Conservation (phyloP, 495 filamentous ascomycete genomes). For the Aspergillus ellipticus region DNA sequence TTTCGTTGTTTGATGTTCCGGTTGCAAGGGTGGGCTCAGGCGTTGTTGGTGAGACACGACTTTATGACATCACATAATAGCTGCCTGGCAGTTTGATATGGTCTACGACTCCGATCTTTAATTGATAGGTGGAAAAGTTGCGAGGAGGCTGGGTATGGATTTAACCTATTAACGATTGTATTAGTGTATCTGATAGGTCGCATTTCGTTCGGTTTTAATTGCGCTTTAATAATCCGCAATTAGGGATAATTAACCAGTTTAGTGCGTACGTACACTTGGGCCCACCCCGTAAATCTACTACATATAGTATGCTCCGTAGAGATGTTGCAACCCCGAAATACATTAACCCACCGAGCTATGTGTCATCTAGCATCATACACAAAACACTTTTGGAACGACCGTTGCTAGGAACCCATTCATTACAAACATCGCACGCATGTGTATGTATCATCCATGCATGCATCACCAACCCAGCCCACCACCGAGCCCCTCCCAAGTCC, state of each 20-base stretch:
- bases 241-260: not conserved
- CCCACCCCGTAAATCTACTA: not conserved
- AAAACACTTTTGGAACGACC: not conserved
- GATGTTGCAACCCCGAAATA: not conserved
- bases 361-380: not conserved
- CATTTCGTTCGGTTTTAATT: not conserved
- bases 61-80: slow-evolving; percentile 4
- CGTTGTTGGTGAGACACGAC: slow-evolving; percentile 1
- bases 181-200: not conserved
- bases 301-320: not conserved
- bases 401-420: not conserved
- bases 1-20: not conserved
- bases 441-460: too few relatives aligned
- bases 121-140: not conserved
- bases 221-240: too few relatives aligned
- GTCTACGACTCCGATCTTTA: not conserved
- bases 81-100: not conserved
- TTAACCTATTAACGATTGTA: not conserved
- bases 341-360: not conserved
- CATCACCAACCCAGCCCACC: too few relatives aligned
- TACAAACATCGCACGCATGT: too few relatives aligned
- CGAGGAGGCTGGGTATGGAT: not conserved
- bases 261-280: too few relatives aligned
- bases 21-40: not conserved
- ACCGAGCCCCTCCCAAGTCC: too few relatives aligned